phyloP scores from a whole-genome alignment of 345 rosid genomes.

The Boechera stricta region DNA sequence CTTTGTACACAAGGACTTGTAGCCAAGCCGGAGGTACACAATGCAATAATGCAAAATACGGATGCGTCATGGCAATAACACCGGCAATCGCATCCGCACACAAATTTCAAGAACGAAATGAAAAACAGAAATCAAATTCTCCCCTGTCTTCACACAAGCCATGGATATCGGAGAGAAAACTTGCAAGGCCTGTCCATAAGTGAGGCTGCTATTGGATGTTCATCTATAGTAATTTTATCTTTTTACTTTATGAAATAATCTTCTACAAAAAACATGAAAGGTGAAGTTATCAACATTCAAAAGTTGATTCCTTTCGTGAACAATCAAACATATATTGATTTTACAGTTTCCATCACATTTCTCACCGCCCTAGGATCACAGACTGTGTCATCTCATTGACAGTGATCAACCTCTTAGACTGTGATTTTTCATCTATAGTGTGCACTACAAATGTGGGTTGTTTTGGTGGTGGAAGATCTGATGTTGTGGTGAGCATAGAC shows the following conservation, averaged over 20 bases:
- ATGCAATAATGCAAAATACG: too few species aligned
- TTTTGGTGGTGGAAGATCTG: conserved; percentile 27
- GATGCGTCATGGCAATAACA: too few species aligned
- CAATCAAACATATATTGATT: background rate
- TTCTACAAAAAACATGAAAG: background rate
- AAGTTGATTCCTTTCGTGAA: background rate
- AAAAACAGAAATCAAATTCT: too few species aligned
- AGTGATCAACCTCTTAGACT: background rate
- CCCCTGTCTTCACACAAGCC: too few species aligned
- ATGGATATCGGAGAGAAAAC: too few species aligned
- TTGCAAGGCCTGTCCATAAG: too few species aligned
- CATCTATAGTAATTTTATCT: background rate
- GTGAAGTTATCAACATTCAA: background rate
- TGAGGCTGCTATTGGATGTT: too few species aligned
- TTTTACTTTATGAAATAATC: background rate
- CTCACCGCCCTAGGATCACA: conserved; percentile 19
- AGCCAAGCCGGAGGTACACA: too few species aligned
- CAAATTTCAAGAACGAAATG: too few species aligned
- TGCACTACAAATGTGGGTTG: conserved; percentile 22
- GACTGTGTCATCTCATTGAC: conserved; percentile 26
- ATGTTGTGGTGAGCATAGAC: conserved; percentile 30
- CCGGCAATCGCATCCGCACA: too few species aligned
- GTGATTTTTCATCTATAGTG: background rate
- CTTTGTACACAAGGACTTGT: too few species aligned
- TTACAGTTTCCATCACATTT: background rate